Conservation (phyloP, 345 rosid genomes). For the Rhodomyrtus tomentosa region DNA sequence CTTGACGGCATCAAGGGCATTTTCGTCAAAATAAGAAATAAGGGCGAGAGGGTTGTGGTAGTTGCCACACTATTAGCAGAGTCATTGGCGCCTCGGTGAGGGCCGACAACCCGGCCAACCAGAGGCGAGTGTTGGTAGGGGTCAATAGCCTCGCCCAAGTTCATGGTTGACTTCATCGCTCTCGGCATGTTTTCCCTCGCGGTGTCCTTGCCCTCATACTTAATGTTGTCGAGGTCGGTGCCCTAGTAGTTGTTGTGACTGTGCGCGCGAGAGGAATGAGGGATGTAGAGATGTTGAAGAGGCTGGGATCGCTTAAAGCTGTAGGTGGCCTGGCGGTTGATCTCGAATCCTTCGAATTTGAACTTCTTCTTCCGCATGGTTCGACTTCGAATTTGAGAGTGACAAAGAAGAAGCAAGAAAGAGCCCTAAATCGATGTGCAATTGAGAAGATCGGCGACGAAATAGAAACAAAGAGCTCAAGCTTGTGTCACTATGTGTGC, state of each 20-base stretch:
- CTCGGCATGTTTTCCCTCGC: slow-evolving; percentile 8
- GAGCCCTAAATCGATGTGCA: background rate
- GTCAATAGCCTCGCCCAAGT: too few species aligned
- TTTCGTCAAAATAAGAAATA: too few species aligned
- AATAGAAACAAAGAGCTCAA: too few species aligned
- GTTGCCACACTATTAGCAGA: too few species aligned
- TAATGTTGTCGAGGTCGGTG: slow-evolving; percentile 83
- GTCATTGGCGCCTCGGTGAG: too few species aligned
- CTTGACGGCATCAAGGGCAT: too few species aligned
- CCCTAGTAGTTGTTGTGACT: slow-evolving; percentile 81
- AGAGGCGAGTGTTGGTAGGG: too few species aligned
- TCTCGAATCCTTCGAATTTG: slow-evolving; percentile 78
- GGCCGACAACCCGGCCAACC: too few species aligned
- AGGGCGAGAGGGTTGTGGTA: too few species aligned
- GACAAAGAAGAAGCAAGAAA: background rate
- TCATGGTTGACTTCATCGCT: slow-evolving; percentile 73
- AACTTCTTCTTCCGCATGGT: slow-evolving; percentile 78
- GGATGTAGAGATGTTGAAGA: slow-evolving; percentile 72
- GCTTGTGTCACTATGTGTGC: too few species aligned
- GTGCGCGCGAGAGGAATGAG: slow-evolving; percentile 55
- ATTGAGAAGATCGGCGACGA: too few species aligned
- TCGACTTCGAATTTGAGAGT: background rate
- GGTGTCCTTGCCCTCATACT: slow-evolving; percentile 25
- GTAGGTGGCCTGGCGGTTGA: slow-evolving; percentile 69
- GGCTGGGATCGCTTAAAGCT: slow-evolving; percentile 70